phyloP scores from a whole-genome alignment of 352 stramenopile species.

The Phytophthora cryptogea region DNA sequence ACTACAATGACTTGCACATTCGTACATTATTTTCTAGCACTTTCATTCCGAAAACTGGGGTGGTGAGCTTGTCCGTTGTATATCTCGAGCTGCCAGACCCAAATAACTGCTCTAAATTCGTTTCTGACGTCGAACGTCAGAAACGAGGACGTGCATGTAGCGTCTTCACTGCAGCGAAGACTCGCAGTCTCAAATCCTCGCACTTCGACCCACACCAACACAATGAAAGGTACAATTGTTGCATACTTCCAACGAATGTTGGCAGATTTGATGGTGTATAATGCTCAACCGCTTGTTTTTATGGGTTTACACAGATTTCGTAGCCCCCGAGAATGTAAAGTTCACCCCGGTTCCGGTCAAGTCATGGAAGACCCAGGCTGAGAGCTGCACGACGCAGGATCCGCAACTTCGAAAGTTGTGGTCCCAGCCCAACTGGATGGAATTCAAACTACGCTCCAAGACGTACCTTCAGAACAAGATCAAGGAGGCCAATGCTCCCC shows the following conservation, averaged over 20 bases:
- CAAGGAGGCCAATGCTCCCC: conserved; percentile 58
- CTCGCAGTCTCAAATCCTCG: conserved; percentile 13
- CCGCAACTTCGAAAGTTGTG: conserved; percentile 66
- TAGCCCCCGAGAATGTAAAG: conserved; percentile 15
- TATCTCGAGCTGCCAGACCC: too few species aligned
- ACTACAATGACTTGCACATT: background rate
- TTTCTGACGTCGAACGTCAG: conserved; percentile 1
- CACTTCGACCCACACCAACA: conserved; percentile 2
- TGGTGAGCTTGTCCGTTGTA: background rate
- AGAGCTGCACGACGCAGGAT: conserved; percentile 44
- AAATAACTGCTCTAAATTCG: background rate
- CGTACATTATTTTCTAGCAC: background rate
- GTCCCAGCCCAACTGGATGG: conserved; percentile 61
- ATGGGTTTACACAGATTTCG: conserved; percentile 17
- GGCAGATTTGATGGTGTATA: too few species aligned
- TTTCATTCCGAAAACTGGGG: background rate
- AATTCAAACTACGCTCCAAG: conserved; percentile 76
- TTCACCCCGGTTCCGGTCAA: conserved; percentile 31
- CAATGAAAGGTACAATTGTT: conserved; percentile 18
- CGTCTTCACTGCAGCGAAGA: background rate
- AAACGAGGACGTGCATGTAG: background rate
- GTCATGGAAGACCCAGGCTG: conserved; percentile 55
- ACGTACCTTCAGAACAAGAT: conserved; percentile 67
- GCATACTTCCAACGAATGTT: too few species aligned
- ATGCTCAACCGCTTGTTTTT: background rate